A percentile compares a stretch with the other conserved stretches of the same genome.
Evolutionary conservation across 2,329 filamentous ascomycete genomes (phyloP).

Genomic region (Tolypocladium sp.): DNA sequence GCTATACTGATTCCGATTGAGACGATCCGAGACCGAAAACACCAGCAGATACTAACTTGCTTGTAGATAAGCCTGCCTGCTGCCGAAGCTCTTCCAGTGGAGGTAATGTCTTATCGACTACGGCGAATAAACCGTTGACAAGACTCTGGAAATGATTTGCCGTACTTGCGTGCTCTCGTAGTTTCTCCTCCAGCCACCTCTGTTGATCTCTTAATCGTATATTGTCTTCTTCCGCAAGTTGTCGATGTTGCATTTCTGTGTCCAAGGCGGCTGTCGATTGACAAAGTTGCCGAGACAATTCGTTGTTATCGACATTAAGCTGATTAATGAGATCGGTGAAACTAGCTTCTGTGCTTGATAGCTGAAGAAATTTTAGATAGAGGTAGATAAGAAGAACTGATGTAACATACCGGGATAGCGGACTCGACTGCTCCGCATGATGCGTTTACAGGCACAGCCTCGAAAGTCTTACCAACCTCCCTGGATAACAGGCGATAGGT

Average conservation of each 20-base stretch:
- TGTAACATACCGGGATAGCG: not conserved
- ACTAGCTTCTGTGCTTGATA: not conserved
- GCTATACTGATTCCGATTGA: not conserved
- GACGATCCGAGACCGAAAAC: not conserved
- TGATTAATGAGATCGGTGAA: not conserved
- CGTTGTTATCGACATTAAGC: not conserved
- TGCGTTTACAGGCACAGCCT: not conserved
- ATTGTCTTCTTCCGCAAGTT: not conserved
- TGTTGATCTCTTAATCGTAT: not conserved
- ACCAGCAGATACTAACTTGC: not conserved
- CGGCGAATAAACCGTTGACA: not conserved
- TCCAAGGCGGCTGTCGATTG: not conserved
- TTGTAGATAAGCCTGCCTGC: not conserved
- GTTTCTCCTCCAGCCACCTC: not conserved
- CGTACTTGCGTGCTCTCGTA: not conserved
- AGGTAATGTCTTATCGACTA: not conserved
- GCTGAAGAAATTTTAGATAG: not conserved
- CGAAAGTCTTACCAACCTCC: not conserved
- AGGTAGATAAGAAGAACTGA: not conserved
- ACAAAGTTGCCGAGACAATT: not conserved
- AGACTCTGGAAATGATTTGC: not conserved
- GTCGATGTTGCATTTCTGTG: not conserved
- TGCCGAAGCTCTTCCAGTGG: not conserved
- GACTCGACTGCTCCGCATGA: not conserved
- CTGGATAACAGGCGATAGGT: not conserved